Percentiles rank a stretch among this genome's conserved stretches.
Conservation (phyloP, 2,329 filamentous ascomycete genomes). For the Ceratocystis harringtonii region DNA sequence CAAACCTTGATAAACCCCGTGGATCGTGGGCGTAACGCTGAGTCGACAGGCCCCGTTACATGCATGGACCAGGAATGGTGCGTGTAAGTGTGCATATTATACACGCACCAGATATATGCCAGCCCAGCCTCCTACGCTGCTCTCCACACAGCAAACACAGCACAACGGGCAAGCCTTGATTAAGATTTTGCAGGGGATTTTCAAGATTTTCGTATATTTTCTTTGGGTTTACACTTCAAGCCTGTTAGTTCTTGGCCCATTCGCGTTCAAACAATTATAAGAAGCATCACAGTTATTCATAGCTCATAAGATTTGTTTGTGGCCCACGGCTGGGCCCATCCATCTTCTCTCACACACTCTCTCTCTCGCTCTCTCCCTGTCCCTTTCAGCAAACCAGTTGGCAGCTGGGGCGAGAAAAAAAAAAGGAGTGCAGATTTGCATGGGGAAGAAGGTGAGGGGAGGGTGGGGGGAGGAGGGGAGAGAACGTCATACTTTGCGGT, state of each 20-base stretch:
- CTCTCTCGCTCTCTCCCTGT: not conserved
- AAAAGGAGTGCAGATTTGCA: not conserved
- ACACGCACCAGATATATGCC: not conserved
- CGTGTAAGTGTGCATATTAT: constrained; percentile 5
- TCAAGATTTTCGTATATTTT: too few species aligned
- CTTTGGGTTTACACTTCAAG: too few species aligned
- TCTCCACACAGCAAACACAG: not conserved
- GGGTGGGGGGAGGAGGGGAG: not conserved
- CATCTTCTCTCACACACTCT: not conserved
- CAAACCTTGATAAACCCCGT: not conserved
- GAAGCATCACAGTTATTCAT: too few species aligned
- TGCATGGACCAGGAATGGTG: not conserved
- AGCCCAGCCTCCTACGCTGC: not conserved
- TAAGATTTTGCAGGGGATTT: too few species aligned
- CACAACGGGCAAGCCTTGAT: too few species aligned
- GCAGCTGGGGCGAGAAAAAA: not conserved
- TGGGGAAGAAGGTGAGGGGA: not conserved
- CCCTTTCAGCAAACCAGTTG: not conserved
- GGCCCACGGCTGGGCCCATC: too few species aligned
- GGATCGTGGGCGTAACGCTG: not conserved
- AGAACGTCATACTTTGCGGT: not conserved
- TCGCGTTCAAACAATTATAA: too few species aligned
- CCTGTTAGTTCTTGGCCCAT: too few species aligned
- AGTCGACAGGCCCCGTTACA: not conserved
- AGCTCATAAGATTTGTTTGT: too few species aligned